Percentiles rank a stretch among this genome's conserved stretches.
These are phyloP conservation scores for Chrysosphaeria jannelii DNA, from an alignment of 2,329 filamentous ascomycete genomes.

Conservation along the genomic window DNA sequence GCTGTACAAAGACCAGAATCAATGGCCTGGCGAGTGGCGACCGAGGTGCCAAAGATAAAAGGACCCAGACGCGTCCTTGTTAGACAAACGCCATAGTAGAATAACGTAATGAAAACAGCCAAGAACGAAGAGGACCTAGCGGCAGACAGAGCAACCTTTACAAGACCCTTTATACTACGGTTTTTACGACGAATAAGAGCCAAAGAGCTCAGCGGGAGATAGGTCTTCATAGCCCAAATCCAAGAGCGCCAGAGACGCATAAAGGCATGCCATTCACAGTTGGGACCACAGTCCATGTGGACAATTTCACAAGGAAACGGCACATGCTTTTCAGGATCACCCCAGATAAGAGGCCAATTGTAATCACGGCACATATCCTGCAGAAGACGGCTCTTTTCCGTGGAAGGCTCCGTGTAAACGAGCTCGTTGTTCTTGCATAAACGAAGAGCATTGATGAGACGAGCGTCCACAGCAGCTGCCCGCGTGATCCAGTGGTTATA, in stretches of 20 bases:
- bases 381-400: conserved; percentile 39
- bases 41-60: conserved; percentile 24
- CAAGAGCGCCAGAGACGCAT: conserved; percentile 38
- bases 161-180: conserved; percentile 16
- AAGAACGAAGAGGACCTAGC: conserved; percentile 48
- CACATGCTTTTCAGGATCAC: conserved; percentile 34
- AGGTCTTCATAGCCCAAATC: conserved; percentile 44
- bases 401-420: conserved; percentile 41
- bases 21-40: conserved; percentile 16
- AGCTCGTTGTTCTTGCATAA: conserved; percentile 31
- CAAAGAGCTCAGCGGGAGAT: conserved; percentile 44
- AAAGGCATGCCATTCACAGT: conserved; percentile 43
- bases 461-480: conserved; percentile 42
- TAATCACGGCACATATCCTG: conserved; percentile 44
- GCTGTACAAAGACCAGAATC: conserved; percentile 38
- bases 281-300: conserved; percentile 47
- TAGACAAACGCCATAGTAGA: conserved; percentile 67
- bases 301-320: conserved; percentile 64
- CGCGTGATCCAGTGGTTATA: conserved; percentile 64
- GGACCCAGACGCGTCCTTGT: conserved; percentile 46
- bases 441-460: conserved; percentile 44
- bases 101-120: conserved; percentile 44
- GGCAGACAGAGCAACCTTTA: conserved; percentile 2
- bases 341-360: conserved; percentile 35
- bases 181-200: conserved; percentile 16